Evolutionary conservation across 2,329 filamentous ascomycete species (phyloP).

Genomic region (Aspergillus sp.): DNA sequence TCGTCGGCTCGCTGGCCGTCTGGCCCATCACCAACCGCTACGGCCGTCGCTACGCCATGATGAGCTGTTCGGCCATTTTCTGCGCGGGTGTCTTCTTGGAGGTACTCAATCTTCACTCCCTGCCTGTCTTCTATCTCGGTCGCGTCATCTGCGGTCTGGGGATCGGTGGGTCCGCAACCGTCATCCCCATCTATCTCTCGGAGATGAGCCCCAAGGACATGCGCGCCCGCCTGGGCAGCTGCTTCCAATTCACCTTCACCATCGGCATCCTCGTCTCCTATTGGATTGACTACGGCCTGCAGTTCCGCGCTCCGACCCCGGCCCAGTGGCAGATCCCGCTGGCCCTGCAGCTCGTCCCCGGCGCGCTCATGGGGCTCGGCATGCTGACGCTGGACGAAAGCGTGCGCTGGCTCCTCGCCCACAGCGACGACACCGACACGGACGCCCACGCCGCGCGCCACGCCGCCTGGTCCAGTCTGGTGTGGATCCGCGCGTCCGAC

Average conservation of each 20-base stretch:
- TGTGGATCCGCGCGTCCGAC: constrained; percentile 51
- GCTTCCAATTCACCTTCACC: constrained; percentile 53
- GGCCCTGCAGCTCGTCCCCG: constrained; percentile 50
- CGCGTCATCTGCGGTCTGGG: constrained; percentile 50
- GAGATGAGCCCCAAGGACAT: constrained; percentile 48
- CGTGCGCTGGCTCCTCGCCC: constrained; percentile 50
- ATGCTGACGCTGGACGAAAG: constrained; percentile 51
- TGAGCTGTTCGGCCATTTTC: constrained; percentile 47
- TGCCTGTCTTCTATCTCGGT: constrained; percentile 46
- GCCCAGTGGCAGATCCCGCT: constrained; percentile 58
- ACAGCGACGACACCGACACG: constrained; percentile 27
- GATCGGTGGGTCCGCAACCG: constrained; percentile 46
- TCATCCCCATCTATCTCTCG: constrained; percentile 44
- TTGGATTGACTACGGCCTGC: constrained; percentile 51
- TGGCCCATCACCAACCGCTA: constrained; percentile 48
- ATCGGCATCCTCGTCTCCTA: constrained; percentile 52
- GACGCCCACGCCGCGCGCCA: constrained; percentile 20
- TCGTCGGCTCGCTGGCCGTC: constrained; percentile 51
- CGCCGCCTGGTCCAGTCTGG: constrained; percentile 48
- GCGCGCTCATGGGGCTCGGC: constrained; percentile 47
- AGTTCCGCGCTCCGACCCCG: constrained; percentile 24
- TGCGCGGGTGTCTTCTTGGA: constrained; percentile 47
- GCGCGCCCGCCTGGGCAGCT: constrained; percentile 48
- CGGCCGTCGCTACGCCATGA: constrained; percentile 47
- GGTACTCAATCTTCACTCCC: constrained; percentile 45